phyloP scores from a whole-genome alignment of 805 yeast species.

The Vanderwaltozyma yarrowii region DNA sequence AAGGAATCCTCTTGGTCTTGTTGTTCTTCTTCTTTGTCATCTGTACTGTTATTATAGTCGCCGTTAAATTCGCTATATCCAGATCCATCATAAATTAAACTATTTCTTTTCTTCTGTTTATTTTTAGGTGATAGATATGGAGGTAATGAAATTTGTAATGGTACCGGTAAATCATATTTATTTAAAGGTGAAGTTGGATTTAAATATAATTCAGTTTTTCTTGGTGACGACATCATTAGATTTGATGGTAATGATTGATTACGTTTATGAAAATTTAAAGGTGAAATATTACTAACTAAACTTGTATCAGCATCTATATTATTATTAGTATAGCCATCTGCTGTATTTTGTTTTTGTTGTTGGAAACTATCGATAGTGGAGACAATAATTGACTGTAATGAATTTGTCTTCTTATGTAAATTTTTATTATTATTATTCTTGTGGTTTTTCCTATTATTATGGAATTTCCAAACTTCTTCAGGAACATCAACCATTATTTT shows the following conservation, averaged over 20 bases:
- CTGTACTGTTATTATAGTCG: not conserved
- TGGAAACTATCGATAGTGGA: conserved; percentile 15
- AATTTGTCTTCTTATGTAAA: conserved; percentile 9
- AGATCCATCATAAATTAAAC: conserved; percentile 31
- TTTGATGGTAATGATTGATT: conserved; percentile 3
- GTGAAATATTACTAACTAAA: conserved; percentile 5
- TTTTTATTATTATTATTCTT: not conserved
- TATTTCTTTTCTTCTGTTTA: conserved; percentile 17
- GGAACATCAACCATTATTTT: conserved; percentile 25
- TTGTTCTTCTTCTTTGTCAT: conserved; percentile 1
- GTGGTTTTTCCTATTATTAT: conserved; percentile 7
- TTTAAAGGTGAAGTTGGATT: conserved; percentile 31
- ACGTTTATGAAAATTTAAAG: conserved; percentile 8
- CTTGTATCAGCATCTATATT: not conserved
- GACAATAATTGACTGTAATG: conserved; percentile 23
- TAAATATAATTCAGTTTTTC: conserved; percentile 19
- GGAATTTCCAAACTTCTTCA: conserved; percentile 23
- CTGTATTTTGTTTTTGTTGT: not conserved
- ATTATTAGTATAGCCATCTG: not conserved
- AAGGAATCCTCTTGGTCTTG: not conserved
- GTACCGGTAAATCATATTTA: conserved; percentile 27
- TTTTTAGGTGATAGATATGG: conserved; percentile 31
- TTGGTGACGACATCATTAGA: not conserved
- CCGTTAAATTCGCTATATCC: conserved; percentile 25
- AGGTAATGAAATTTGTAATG: conserved; percentile 30